Evolutionary conservation across 2,329 filamentous ascomycete species (phyloP).

Genomic region (Trichoderma atrobrunneum): DNA sequence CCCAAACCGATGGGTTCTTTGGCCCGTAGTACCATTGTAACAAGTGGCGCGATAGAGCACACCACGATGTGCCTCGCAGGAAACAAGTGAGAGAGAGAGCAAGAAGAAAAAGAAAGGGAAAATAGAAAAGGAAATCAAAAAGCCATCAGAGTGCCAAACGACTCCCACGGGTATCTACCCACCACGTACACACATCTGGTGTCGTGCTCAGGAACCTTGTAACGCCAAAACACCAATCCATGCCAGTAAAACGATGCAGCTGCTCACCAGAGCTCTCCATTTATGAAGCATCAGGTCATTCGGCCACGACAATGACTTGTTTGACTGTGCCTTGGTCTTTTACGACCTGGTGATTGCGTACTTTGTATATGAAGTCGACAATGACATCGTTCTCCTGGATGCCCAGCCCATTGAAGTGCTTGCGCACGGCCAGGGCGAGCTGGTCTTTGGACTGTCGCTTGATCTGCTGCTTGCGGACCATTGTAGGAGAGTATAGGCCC

Average conservation of each 20-base stretch:
- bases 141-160: not conserved
- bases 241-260: conserved; percentile 7
- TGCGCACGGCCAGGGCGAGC: conserved; percentile 68
- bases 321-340: conserved; percentile 29
- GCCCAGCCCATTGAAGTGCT: conserved; percentile 78
- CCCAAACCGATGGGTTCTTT: not conserved
- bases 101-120: not conserved
- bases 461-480: conserved; percentile 63
- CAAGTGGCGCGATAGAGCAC: not conserved
- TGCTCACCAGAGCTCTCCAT: not conserved
- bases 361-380: conserved; percentile 73
- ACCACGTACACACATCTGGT: conserved; percentile 2
- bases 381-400: conserved; percentile 81
- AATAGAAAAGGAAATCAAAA: not conserved
- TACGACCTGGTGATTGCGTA: conserved; percentile 39
- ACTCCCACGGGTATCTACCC: conserved; percentile 16
- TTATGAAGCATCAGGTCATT: not conserved
- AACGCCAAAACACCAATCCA: conserved; percentile 18
- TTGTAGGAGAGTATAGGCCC: conserved; percentile 71
- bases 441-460: conserved; percentile 69
- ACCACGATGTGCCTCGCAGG: not conserved
- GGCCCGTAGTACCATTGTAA: not conserved
- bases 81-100: not conserved
- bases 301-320: conserved; percentile 9
- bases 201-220: conserved; percentile 1